Evolutionary conservation across 1,284 basidiomycete species (phyloP).

Genomic region (Ustilago bromivora): DNA sequence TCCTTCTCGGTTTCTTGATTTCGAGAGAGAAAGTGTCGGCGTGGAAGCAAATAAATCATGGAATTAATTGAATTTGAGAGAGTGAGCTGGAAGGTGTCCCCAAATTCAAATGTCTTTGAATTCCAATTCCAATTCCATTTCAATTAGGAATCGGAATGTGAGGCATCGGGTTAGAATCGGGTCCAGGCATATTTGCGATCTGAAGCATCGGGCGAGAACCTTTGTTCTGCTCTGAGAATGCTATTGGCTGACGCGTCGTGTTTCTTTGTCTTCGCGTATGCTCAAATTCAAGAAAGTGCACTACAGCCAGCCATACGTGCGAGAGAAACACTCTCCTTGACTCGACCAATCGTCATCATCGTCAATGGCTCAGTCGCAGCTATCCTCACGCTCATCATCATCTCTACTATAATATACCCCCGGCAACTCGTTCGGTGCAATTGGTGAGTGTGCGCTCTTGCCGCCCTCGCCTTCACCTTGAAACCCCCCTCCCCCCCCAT

Average conservation of each 20-base stretch:
- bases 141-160: neutral
- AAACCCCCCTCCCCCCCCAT: constrained; percentile 1
- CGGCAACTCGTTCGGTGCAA: neutral
- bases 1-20: neutral
- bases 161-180: neutral
- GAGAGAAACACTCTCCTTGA: constrained; percentile 5
- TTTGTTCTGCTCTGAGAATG: neutral
- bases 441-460: constrained; percentile 7
- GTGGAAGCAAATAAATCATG: neutral
- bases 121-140: neutral
- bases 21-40: neutral
- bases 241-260: constrained; percentile 24
- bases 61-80: neutral
- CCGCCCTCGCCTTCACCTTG: neutral
- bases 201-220: neutral
- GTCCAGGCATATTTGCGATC: neutral
- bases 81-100: constrained; percentile 32
- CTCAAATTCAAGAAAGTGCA: neutral
- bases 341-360: neutral
- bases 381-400: constrained; percentile 3
- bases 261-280: constrained; percentile 7
- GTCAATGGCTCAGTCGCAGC: constrained; percentile 1
- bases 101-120: neutral
- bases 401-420: neutral
- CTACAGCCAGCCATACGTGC: constrained; percentile 1